A percentile compares a stretch with the other conserved stretches of the same genome.
Evolutionary conservation across 2,329 filamentous ascomycete species (phyloP).

Genomic region (Ophiocordyceps camponoti-leonardi): DNA sequence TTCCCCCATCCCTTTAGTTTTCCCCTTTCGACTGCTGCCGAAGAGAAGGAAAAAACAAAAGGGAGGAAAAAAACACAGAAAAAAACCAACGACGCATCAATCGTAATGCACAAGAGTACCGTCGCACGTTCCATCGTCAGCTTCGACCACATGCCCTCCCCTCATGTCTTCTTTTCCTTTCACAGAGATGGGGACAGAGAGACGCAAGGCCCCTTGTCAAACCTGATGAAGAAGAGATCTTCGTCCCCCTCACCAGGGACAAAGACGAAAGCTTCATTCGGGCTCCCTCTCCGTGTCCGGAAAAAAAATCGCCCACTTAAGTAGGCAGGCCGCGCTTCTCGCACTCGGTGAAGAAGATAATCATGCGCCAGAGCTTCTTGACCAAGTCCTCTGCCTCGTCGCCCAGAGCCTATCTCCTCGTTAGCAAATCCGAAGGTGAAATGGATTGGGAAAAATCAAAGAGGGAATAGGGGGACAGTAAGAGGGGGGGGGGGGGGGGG

Average conservation of each 20-base stretch:
- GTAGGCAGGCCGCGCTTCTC: slow-evolving; percentile 70
- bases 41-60: not conserved
- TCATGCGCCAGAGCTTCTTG: slow-evolving; percentile 95
- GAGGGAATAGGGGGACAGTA: too few relatives aligned
- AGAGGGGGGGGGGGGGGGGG: too few relatives aligned
- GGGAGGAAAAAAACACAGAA: not conserved
- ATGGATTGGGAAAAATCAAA: not conserved
- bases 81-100: not conserved
- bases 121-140: too few relatives aligned
- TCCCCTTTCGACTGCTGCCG: too few relatives aligned
- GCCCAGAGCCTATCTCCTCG: slow-evolving; percentile 51
- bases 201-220: too few relatives aligned
- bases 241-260: too few relatives aligned
- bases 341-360: slow-evolving; percentile 92
- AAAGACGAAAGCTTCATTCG: not conserved
- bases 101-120: too few relatives aligned
- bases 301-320: not conserved
- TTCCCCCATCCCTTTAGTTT: not conserved
- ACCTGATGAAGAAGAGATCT: too few relatives aligned
- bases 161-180: too few relatives aligned
- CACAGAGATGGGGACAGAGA: too few relatives aligned
- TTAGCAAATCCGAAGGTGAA: slow-evolving; percentile 9
- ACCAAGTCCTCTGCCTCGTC: slow-evolving; percentile 89
- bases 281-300: not conserved
- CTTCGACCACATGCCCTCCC: too few relatives aligned